Evolutionary conservation across 768 basidiomycete genomes (phyloP), one percentile per base, ranked within the genome.

Genomic region (Xerocomus spinulosus): DNA sequence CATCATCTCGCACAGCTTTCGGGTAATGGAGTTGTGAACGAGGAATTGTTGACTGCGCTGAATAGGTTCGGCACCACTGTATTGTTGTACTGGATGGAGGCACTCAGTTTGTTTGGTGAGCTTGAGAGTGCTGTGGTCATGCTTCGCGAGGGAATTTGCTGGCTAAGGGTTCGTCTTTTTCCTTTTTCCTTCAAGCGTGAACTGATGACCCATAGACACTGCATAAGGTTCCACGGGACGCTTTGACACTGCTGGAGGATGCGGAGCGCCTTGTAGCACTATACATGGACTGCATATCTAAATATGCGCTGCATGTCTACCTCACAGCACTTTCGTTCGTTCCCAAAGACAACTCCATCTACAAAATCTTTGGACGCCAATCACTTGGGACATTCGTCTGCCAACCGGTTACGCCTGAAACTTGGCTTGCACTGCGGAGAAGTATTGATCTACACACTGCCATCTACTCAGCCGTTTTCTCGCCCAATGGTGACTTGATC

Each of bases 81-180:
- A 6, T 43, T 60, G 17, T 34, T 57, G 23, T 53, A 42, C 38
- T 57, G 56, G 56, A 50, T 56, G 15, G 56, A 53, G 26, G 41
- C 29, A 9, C 37, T 42, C 25, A 56, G 54, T 38, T 13, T 57
- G 18, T 45, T 56, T 21, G 37, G 36, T 10, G 50, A 47, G 2
- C 38, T 53, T 4, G 54, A 57, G 21, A 48, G 28, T 4, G 56
- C 46, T 12, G 46, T 57, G 14, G 26, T 53, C 1, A 47, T 48
- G 45, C 46, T 57, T 28, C 51, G 46, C 8, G 30, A 35, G n/a
- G 48, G 36, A 4, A 26, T 42, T 23, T 42, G 24, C 23, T 57
- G 56, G 49, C 42, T 57, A 21, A 53, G 48, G 45, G 41, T 42
- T 20, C 26, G 56, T 56, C 4, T 21, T 12, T 18, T 29, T 2